A percentile compares a stretch with the other conserved stretches of the same genome.
Evolutionary conservation across 78 protist species (phyloP).

Genomic region (Paratrimastix pyriformis): DNA sequence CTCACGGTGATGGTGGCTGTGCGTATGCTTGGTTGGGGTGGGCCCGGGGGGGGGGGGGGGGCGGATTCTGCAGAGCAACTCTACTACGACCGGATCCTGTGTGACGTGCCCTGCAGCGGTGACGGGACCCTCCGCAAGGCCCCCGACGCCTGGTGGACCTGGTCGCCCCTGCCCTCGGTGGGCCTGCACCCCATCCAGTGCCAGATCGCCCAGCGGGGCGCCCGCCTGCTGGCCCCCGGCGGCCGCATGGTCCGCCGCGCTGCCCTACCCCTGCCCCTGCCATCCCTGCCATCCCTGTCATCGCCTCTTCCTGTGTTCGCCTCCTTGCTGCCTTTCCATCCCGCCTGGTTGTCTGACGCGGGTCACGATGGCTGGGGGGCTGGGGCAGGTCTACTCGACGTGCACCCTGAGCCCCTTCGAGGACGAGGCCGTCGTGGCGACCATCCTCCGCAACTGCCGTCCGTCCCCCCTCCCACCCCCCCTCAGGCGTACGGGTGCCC

Average conservation of each 20-base stretch:
- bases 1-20: not conserved
- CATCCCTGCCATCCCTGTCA: too few species aligned
- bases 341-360: too few species aligned
- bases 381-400: slow-evolving; percentile 84
- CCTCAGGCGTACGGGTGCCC: too few species aligned
- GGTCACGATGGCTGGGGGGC: too few species aligned
- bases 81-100: slow-evolving; percentile 70
- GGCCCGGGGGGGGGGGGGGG: not conserved
- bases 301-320: too few species aligned
- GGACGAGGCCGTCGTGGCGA: slow-evolving; percentile 91
- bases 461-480: too few species aligned
- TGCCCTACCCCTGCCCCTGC: too few species aligned
- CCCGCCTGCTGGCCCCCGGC: slow-evolving; percentile 63
- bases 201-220: slow-evolving; percentile 61
- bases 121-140: slow-evolving; percentile 95
- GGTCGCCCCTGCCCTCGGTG: slow-evolving; percentile 38
- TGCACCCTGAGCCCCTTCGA: slow-evolving; percentile 95
- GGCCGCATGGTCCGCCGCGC: too few species aligned
- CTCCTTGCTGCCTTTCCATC: too few species aligned
- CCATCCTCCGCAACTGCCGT: slow-evolving; percentile 31
- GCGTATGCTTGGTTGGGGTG: not conserved
- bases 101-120: slow-evolving; percentile 93
- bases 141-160: slow-evolving; percentile 65
- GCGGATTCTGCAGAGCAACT: not conserved
- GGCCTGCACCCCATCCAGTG: slow-evolving; percentile 61